Evolutionary conservation across 176 grass and related monocot genomes (phyloP), one percentile per base, ranked within the genome.

Genomic region (Aegilops tauschii): DNA sequence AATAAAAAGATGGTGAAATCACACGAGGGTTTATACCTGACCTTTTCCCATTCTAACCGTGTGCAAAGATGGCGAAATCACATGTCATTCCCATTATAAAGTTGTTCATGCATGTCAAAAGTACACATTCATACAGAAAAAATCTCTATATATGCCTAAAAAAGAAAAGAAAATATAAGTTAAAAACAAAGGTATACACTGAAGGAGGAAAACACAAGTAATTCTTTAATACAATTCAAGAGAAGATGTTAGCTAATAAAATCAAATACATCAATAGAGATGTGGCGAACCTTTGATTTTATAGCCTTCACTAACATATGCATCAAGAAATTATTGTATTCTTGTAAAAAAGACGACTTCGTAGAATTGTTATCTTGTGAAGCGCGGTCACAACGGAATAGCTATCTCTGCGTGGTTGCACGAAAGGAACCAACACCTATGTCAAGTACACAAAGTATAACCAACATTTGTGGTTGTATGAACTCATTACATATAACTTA

Each of bases 251-350:
- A 61, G 18, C 59, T 52, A 54, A 84, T 85, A 25, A 75, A 89
- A 82, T 85, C 62, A 87, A 84, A 25, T 5, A 83, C 9, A 21
- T 28, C 12, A 73, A 74, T 27, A 49, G 75, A 78, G 65, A 61
- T 73, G 37, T 10, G 25, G 65, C 84, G 72, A 32, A 90, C 91
- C 79, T 98, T 92, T 92, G 93, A 86, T 36, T 90, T 90, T 98
- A 93, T 93, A 98, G 49, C 93, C 95, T 80, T 6, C 32, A 36
- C 35, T 36, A 36, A 36, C 35, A 36, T 36, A 36, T 36, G 6
- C 5, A 36, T 36, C 1, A 9, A 54, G 82, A 72, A 83, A 58
- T 59, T 40, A 44, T 25, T 72, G 31, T 71, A 71, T 61, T 78
- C 42, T 36, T 54, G 18, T 36, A 36, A 64, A 73, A 23, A 74